phyloP scores from a whole-genome alignment of 306 rosid species.

The Cucurbita maxima region DNA sequence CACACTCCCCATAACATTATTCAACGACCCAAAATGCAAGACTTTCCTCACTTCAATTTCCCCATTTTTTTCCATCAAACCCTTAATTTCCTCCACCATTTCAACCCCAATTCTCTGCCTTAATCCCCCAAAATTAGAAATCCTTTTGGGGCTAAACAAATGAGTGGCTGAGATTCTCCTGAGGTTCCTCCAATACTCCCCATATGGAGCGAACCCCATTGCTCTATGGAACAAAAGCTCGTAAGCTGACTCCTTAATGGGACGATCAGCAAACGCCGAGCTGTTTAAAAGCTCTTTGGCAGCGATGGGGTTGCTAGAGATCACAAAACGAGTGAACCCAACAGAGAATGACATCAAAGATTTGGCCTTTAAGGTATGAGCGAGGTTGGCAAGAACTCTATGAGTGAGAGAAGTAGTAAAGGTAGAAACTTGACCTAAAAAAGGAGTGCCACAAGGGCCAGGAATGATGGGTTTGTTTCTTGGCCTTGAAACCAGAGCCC shows the following conservation, averaged over 20 bases:
- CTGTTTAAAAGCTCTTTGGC: conserved; percentile 54
- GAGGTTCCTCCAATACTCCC: conserved; percentile 66
- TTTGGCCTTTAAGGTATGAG: conserved; percentile 18
- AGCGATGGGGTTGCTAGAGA: conserved; percentile 40
- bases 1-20: conserved; percentile 60
- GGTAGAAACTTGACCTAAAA: conserved; percentile 9
- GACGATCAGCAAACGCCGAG: conserved; percentile 52
- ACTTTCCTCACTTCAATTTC: conserved; percentile 35
- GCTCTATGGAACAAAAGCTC: conserved; percentile 63
- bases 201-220: conserved; percentile 73
- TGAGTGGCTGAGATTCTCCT: conserved; percentile 51
- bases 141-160: conserved; percentile 39
- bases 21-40: conserved; percentile 44
- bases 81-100: conserved; percentile 20
- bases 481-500: conserved; percentile 27
- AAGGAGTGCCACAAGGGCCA: conserved; percentile 48
- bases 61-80: conserved; percentile 18
- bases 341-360: conserved; percentile 48
- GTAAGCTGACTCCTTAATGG: conserved; percentile 60
- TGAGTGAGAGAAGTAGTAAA: conserved; percentile 28
- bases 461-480: conserved; percentile 17
- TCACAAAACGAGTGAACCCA: conserved; percentile 51
- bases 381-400: conserved; percentile 26
- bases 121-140: conserved; percentile 16
- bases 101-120: conserved; percentile 20